Evolutionary conservation across 306 rosid genomes (phyloP).

Genomic region (Trichosanthes cucumerina): DNA sequence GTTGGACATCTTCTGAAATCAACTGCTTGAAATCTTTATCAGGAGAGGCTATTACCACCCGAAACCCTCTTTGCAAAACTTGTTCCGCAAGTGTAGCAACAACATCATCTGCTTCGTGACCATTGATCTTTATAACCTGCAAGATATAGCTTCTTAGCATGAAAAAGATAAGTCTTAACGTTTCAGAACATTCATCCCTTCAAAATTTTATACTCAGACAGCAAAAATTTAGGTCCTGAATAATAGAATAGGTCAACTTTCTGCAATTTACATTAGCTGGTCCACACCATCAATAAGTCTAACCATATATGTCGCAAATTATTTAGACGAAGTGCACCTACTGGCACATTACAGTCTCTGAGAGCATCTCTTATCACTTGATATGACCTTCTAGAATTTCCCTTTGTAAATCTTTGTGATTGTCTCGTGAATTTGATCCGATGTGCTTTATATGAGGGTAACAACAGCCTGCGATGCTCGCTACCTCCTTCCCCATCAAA

Average conservation of each 20-base stretch:
- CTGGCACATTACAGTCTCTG: conserved; percentile 57
- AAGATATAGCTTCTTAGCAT: background rate
- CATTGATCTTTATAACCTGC: conserved; percentile 35
- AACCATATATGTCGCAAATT: background rate
- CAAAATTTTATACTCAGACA: background rate
- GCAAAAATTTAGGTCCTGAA: background rate
- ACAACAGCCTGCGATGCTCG: conserved; percentile 53
- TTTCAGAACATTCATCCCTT: background rate
- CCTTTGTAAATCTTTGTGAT: conserved; percentile 28
- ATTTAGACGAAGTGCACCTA: conserved; percentile 22
- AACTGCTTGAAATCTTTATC: conserved; percentile 96
- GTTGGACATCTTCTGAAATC: conserved; percentile 81
- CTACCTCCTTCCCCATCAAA: conserved; percentile 76
- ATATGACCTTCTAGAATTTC: conserved; percentile 49
- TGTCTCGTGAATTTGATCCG: conserved; percentile 42
- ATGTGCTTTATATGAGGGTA: conserved; percentile 82
- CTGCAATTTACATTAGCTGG: background rate
- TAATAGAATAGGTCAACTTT: background rate
- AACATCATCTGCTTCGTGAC: conserved; percentile 95
- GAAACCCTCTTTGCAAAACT: conserved; percentile 47
- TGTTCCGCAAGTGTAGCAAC: conserved; percentile 74
- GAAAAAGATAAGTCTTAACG: background rate
- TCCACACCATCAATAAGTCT: background rate
- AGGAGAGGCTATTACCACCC: conserved; percentile 82
- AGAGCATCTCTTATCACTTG: conserved; percentile 40